These are phyloP conservation scores for Lachnellula cervina DNA, from an alignment of 2,329 filamentous ascomycete genomes.

Conservation along the genomic window DNA sequence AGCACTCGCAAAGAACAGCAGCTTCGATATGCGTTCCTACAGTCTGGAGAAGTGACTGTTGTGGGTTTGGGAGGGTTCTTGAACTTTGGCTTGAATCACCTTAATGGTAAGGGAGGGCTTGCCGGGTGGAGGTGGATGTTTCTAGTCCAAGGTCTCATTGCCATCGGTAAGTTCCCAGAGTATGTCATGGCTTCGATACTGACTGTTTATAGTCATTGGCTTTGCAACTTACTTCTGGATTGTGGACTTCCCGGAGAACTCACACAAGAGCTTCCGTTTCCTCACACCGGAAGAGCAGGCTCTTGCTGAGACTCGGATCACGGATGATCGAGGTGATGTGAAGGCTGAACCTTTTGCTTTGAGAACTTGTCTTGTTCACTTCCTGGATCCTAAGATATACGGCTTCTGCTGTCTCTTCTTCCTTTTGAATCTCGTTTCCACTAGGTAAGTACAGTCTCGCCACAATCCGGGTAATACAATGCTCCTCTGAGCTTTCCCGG, in stretches of 20 bases:
- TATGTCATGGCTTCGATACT: not conserved
- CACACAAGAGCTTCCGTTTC: slow-evolving; percentile 47
- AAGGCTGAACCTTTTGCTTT: slow-evolving; percentile 50
- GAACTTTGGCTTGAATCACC: slow-evolving; percentile 63
- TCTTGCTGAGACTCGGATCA: slow-evolving; percentile 45
- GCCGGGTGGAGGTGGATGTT: slow-evolving; percentile 67
- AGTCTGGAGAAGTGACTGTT: slow-evolving; percentile 60
- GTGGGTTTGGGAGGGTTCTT: slow-evolving; percentile 35
- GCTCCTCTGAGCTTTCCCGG: not conserved
- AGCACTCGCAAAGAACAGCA: slow-evolving; percentile 29
- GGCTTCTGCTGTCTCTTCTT: slow-evolving; percentile 58
- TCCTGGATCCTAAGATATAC: slow-evolving; percentile 56
- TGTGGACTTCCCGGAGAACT: slow-evolving; percentile 60
- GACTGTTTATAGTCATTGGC: slow-evolving; percentile 46
- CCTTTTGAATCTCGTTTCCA: slow-evolving; percentile 66
- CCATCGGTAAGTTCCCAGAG: slow-evolving; percentile 35
- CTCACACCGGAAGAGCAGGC: slow-evolving; percentile 48
- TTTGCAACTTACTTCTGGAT: slow-evolving; percentile 52
- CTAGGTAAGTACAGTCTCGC: slow-evolving; percentile 62
- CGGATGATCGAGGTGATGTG: slow-evolving; percentile 54
- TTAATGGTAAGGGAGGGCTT: slow-evolving; percentile 49
- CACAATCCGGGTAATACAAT: slow-evolving; percentile 49
- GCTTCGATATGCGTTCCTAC: slow-evolving; percentile 59
- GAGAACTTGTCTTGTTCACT: slow-evolving; percentile 48
- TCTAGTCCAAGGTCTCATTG: slow-evolving; percentile 45